Conservation (phyloP, 805 yeast species). For the Yamadazyma insecticola region DNA sequence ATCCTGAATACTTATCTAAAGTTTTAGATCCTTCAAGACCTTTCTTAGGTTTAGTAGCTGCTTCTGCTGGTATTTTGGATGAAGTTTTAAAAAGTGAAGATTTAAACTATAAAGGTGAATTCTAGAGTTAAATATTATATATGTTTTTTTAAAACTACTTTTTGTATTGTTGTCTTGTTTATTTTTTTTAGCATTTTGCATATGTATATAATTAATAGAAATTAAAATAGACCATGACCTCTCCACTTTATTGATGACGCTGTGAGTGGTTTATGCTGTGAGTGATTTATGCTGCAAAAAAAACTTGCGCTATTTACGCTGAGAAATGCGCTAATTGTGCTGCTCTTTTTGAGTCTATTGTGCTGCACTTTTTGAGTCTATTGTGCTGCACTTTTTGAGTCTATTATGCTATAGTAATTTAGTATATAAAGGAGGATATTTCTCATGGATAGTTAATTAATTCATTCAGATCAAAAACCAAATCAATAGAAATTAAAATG, state of each 20-base stretch:
- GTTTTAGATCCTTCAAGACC: constrained; percentile 97
- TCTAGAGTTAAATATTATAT: constrained; percentile 18
- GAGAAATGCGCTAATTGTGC: too few species aligned
- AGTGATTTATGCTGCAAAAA: too few species aligned
- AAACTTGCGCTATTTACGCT: too few species aligned
- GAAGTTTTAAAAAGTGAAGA: constrained; percentile 48
- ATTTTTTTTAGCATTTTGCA: neutral
- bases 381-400: too few species aligned
- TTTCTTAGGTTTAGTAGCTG: constrained; percentile 93
- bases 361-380: too few species aligned
- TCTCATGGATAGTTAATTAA: too few species aligned
- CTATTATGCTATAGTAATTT: too few species aligned
- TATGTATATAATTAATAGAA: neutral
- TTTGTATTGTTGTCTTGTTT: neutral
- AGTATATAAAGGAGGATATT: too few species aligned
- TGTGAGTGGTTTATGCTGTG: too few species aligned
- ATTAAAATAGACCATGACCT: neutral
- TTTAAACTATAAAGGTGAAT: constrained; percentile 41
- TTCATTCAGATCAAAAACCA: too few species aligned
- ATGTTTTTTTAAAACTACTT: neutral
- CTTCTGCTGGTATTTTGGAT: constrained; percentile 80
- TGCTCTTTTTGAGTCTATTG: too few species aligned
- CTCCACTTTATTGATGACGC: neutral
- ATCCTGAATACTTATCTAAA: constrained; percentile 95
- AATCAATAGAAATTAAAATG: too few species aligned